Base-by-base conservation (phyloP, 306 rosid genomes). In the Urtica urens region DNA sequence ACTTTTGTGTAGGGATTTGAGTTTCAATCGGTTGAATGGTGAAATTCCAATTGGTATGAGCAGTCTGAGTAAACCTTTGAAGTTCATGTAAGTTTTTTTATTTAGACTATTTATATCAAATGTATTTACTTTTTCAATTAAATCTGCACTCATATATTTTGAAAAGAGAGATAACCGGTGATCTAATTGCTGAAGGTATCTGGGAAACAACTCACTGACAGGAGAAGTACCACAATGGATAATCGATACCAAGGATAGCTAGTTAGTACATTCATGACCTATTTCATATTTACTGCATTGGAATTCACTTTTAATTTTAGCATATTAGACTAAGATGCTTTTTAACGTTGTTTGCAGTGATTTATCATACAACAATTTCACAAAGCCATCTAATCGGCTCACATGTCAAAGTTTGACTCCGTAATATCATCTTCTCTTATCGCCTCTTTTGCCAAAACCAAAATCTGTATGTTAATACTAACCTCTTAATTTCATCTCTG, bases 311-410 rank as follows among this genome's bases (percentile, higher is more conserved):
- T 29, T 51, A 37, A 53, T 40, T 23, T n/a, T 52, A 35, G 40
- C n/a, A 10, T 35, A 14, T 35, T 4, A 16, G 11, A 47, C 30
- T 41, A 37, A 52, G 57, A n/a, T n/a, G 59, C 9, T 26, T 45
- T 39, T 12, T 38, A 42, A 46, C 40, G 34, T 53, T 61, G 64
- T 66, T 56, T 78, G 57, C 83, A 88, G 97, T 16, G 95, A 88
- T 71, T 62, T 88, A 66, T 81, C 97, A 52, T 72, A 70, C 72
- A 88, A 88, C 79, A 81, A 81, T 53, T 84, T 88, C 55, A 72
- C 82, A 0, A 60, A 57, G 33, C 40, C 75, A 45, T 26, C 62
- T 35, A 20, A 23, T 21, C 43, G 5, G 44, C 16, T 13, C 5
- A 17, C 19, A 20, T 51, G 57, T 35, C n/a, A 4, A 35, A 51